These are phyloP conservation scores for Rhizoclosmatium sp. DNA, from an alignment of 192 early-diverging fungal genomes.

Conservation along the genomic window DNA sequence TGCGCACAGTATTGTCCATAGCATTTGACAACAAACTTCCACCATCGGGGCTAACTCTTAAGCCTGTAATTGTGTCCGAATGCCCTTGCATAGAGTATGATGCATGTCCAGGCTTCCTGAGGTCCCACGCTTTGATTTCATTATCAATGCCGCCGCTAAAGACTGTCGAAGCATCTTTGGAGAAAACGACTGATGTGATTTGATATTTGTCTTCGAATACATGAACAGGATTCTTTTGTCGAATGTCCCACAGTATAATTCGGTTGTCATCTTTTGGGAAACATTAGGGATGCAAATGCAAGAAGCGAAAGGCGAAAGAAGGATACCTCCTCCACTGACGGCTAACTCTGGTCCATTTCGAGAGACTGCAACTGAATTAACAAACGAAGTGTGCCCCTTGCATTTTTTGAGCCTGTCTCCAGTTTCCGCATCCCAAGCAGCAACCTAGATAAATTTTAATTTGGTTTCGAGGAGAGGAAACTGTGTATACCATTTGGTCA, in stretches of 20 bases:
- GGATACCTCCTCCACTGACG: conserved; percentile 66
- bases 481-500: conserved; percentile 61
- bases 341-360: conserved; percentile 78
- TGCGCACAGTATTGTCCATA: conserved; percentile 94
- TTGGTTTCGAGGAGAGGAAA: background rate
- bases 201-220: conserved; percentile 52
- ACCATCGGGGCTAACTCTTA: conserved; percentile 86
- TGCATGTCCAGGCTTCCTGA: conserved; percentile 72
- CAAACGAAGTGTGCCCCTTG: conserved; percentile 80
- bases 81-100: conserved; percentile 81
- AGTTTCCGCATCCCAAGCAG: conserved; percentile 83
- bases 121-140: conserved; percentile 88
- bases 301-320: background rate
- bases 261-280: conserved; percentile 77
- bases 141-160: conserved; percentile 93
- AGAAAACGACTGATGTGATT: conserved; percentile 80
- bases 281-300: background rate
- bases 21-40: conserved; percentile 79
- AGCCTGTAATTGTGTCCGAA: conserved; percentile 87
- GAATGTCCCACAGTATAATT: conserved; percentile 64
- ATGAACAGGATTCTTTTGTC: conserved; percentile 50
- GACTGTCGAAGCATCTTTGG: conserved; percentile 77
- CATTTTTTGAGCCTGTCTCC: conserved; percentile 84
- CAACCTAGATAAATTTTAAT: conserved; percentile 32
- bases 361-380: conserved; percentile 82